Percentiles rank a stretch among this genome's conserved stretches.
Conservation (phyloP, 2,329 filamentous ascomycete species). For the Cercospora canescens region DNA sequence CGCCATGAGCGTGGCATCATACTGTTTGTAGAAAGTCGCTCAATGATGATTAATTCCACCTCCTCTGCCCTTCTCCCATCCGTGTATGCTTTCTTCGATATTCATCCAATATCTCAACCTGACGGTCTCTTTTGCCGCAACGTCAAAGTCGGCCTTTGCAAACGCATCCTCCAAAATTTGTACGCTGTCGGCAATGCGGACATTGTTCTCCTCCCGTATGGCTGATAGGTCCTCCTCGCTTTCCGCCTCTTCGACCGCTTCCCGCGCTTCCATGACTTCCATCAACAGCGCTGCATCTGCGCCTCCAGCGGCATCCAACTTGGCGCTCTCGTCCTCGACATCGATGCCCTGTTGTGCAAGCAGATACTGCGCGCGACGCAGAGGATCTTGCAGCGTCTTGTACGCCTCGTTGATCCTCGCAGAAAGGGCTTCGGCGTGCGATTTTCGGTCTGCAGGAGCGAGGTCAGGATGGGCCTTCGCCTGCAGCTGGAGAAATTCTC, state of each 20-base stretch:
- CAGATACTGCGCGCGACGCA: conserved; percentile 85
- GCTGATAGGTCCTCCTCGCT: conserved; percentile 63
- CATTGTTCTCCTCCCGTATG: conserved; percentile 67
- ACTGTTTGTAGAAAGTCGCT: neutral
- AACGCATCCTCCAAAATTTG: conserved; percentile 65
- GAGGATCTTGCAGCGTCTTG: conserved; percentile 75
- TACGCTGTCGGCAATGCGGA: conserved; percentile 65
- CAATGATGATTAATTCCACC: conserved; percentile 34
- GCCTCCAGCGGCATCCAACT: conserved; percentile 43
- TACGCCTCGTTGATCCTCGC: conserved; percentile 89
- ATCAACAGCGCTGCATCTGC: conserved; percentile 67
- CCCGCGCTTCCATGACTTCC: conserved; percentile 72
- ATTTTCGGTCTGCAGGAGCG: conserved; percentile 50
- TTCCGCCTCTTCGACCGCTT: conserved; percentile 59
- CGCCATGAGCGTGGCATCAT: neutral
- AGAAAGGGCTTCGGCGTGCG: conserved; percentile 73
- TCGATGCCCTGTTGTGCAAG: conserved; percentile 69
- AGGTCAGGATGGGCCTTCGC: conserved; percentile 74
- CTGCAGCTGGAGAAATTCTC: conserved; percentile 86
- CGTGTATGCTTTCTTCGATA: conserved; percentile 74
- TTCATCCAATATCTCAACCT: conserved; percentile 88
- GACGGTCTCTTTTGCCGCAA: conserved; percentile 71
- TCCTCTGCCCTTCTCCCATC: conserved; percentile 77
- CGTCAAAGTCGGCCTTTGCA: conserved; percentile 62
- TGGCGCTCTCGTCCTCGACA: conserved; percentile 74